These are phyloP conservation scores for Litsea cubeba DNA, from an alignment of 164 flowering plant genomes.

Conservation along the genomic window DNA sequence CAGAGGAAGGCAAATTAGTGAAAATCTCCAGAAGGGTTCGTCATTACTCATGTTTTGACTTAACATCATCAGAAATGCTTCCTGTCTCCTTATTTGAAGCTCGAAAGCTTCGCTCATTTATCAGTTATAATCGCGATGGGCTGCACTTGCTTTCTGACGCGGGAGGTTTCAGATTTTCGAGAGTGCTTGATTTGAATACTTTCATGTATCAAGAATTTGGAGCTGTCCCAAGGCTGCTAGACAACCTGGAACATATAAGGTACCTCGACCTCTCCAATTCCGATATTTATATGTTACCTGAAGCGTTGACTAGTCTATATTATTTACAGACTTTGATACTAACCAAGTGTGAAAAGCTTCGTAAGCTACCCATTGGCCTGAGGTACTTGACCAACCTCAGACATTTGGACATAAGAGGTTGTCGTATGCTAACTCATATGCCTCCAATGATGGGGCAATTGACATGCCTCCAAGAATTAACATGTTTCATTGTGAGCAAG, in stretches of 20 bases:
- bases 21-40: background rate
- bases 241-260: background rate
- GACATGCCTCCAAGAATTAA: background rate
- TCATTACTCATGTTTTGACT: background rate
- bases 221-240: too few species aligned
- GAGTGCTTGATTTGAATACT: background rate
- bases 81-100: background rate
- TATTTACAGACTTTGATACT: constrained; percentile 12
- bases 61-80: too few species aligned
- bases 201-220: too few species aligned
- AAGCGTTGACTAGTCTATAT: background rate
- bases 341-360: background rate
- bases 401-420: background rate
- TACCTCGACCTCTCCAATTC: constrained; percentile 6
- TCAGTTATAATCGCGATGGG: too few species aligned
- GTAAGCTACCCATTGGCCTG: background rate
- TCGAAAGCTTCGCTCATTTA: background rate
- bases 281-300: background rate
- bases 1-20: background rate
- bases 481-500: background rate
- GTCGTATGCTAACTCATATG: background rate
- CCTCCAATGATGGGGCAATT: background rate
- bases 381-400: background rate
- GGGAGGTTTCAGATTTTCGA: too few species aligned
- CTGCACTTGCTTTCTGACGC: too few species aligned